phyloP scores from a whole-genome alignment of 2,329 filamentous ascomycete genomes.

The Colletotrichum sp. region DNA sequence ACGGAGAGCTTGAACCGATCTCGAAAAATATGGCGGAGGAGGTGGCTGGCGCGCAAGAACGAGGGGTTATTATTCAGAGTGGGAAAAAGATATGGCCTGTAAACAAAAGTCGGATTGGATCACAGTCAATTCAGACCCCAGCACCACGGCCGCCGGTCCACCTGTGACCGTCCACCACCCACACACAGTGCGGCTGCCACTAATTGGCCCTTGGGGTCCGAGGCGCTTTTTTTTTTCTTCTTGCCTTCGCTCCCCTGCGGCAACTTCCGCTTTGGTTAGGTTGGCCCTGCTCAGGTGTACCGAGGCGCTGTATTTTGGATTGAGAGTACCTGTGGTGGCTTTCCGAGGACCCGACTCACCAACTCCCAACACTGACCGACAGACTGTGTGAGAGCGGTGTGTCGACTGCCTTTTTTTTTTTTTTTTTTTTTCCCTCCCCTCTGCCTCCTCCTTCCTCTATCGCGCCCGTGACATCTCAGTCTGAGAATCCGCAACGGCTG shows the following conservation, averaged over 20 bases:
- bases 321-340: not conserved
- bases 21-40: conserved; percentile 1
- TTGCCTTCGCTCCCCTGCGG: not conserved
- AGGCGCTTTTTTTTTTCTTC: not conserved
- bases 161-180: not conserved
- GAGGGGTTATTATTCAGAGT: conserved; percentile 20
- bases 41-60: conserved; percentile 14
- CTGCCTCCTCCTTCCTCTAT: not conserved
- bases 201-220: conserved; percentile 1
- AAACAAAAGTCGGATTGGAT: conserved; percentile 21
- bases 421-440: too few species aligned
- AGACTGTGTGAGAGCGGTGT: not conserved
- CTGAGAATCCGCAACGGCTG: not conserved
- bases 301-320: not conserved
- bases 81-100: conserved; percentile 15
- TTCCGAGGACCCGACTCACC: not conserved
- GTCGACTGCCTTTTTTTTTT: not conserved
- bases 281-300: not conserved
- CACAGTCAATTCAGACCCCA: conserved; percentile 9
- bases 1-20: not conserved
- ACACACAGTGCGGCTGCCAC: not conserved
- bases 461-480: not conserved
- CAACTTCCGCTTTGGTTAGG: conserved; percentile 6
- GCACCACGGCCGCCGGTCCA: not conserved
- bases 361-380: not conserved